Evolutionary conservation across 805 yeast species (phyloP).

Genomic region (Blastobotrys attinorum): DNA sequence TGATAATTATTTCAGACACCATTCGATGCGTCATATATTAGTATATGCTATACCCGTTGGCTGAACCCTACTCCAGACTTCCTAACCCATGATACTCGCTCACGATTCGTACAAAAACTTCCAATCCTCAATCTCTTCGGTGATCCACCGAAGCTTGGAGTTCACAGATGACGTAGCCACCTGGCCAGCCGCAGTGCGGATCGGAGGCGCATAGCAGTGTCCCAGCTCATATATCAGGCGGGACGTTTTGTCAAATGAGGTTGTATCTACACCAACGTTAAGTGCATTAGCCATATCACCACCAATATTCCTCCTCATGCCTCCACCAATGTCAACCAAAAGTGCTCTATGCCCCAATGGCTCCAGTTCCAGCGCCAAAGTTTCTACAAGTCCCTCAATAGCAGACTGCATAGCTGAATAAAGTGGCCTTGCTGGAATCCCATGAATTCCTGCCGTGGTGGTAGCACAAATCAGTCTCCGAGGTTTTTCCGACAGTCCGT

Average conservation of each 20-base stretch:
- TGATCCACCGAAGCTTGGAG: slow-evolving; percentile 24
- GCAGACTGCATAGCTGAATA: slow-evolving; percentile 26
- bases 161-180: slow-evolving; percentile 21
- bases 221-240: slow-evolving; percentile 20
- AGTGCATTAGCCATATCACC: no score
- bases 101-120: slow-evolving; percentile 26
- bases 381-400: slow-evolving; percentile 26
- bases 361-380: slow-evolving; percentile 23
- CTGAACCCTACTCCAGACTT: no score
- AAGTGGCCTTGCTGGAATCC: slow-evolving; percentile 1
- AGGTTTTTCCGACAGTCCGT: neutral
- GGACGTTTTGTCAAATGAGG: neutral
- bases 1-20: no score
- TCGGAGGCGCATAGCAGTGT: slow-evolving; percentile 24
- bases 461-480: neutral
- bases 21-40: no score
- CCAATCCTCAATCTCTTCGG: slow-evolving; percentile 33
- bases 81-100: no score
- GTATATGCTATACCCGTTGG: no score
- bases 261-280: neutral
- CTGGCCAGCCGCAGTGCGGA: slow-evolving; percentile 22
- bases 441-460: neutral
- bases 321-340: slow-evolving; percentile 12
- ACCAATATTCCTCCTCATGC: no score
- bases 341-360: slow-evolving; percentile 13